Evolutionary conservation across 1,284 basidiomycete species (phyloP), one percentile per base, ranked within the genome.

Genomic region (Apiotrichum gamsii): DNA sequence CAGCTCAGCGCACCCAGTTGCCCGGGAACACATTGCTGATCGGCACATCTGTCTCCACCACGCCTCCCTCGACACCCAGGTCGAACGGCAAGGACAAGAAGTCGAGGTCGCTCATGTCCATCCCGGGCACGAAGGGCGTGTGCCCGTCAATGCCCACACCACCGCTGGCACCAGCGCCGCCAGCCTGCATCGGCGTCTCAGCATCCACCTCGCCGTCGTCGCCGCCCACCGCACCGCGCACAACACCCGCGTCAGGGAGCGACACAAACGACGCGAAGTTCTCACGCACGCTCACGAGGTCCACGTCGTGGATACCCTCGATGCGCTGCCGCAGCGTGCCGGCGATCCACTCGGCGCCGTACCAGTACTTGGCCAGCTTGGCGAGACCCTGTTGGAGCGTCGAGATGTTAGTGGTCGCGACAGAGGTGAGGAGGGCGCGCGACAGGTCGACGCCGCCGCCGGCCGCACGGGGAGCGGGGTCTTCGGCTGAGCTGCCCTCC

Each of bases 161-260:
- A 39, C 13, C 11, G 8, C 8, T 6, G 8, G 6, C 25, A 11
- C 8, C 25, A 6, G 25, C 25, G 25, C 25, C 25, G 11, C 8
- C 25, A n/a, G n/a, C n/a, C n/a, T n/a, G n/a, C n/a, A n/a, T n/a
- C n/a, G n/a, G n/a, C n/a, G n/a, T n/a, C n/a, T n/a, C n/a, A n/a
- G n/a, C n/a, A n/a, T n/a, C n/a, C n/a, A n/a, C n/a, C 10, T n/a
- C 19, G 3, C 36, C 39, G 19, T 33, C 45, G 23, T 4, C 32
- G 4, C 20, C 24, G n/a, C 15, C n/a, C 4, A 39, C 38, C 5
- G 38, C 39, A 13, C 38, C 23, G 4, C 47, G 31, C 35, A 58
- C 43, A 13, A 57, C 41, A 8, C 60, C 61, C 5, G 58, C 60
- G 43, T 61, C 60, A 3, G 60, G 58, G 14, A 64, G 24, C 31